Conservation (phyloP, 116 monocot genomes). For the Zostera marina region DNA sequence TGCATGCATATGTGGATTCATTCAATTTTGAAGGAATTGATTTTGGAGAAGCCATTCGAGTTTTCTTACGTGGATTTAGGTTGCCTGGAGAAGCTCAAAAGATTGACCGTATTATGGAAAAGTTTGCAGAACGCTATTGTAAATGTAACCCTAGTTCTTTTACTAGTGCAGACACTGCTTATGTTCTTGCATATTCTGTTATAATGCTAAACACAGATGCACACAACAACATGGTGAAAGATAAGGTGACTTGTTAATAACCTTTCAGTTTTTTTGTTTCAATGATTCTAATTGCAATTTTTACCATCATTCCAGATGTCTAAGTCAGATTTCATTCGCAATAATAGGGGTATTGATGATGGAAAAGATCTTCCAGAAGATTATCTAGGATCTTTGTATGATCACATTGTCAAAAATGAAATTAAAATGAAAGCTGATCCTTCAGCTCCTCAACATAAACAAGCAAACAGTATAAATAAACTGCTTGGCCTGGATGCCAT, state of each 20-base stretch:
- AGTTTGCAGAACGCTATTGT: conserved; percentile 96
- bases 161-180: conserved; percentile 94
- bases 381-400: conserved; percentile 86
- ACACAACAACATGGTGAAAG: conserved; percentile 97
- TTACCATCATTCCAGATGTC: conserved; percentile 48
- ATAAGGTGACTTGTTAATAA: conserved; percentile 43
- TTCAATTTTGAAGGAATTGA: conserved; percentile 81
- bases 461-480: conserved; percentile 59
- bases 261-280: too few relatives aligned
- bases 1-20: conserved; percentile 99
- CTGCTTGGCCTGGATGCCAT: conserved; percentile 81
- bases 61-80: conserved; percentile 63
- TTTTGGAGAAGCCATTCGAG: conserved; percentile 88
- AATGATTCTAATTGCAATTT: background rate
- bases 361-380: conserved; percentile 96
- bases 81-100: conserved; percentile 99
- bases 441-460: conserved; percentile 53
- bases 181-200: conserved; percentile 99
- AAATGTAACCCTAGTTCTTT: conserved; percentile 93
- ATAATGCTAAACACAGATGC: conserved; percentile 99
- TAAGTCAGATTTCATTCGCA: conserved; percentile 85
- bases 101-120: conserved; percentile 99
- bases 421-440: conserved; percentile 93
- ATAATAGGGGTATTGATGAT: conserved; percentile 92
- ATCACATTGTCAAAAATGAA: conserved; percentile 86